Evolutionary conservation across 371 early-diverging fungal species (phyloP), one percentile per base, ranked within the genome.

Genomic region (Mortierella sp.): DNA sequence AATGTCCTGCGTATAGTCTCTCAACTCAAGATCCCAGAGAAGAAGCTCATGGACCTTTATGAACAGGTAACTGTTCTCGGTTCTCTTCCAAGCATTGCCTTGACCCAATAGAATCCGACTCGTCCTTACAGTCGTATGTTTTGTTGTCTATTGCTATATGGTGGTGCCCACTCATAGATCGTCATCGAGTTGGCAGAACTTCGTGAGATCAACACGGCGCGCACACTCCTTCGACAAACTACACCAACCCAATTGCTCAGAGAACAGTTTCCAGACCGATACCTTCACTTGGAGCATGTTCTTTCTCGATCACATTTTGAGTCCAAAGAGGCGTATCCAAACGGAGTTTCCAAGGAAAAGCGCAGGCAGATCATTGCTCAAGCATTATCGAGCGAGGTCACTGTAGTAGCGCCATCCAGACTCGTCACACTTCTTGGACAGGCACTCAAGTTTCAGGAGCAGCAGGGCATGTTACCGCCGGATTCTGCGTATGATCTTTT

Each of bases 171-270:
- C 39, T 39, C 53, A 52, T 71, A 94, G 91, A 90, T 96, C 41
- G 82, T 92, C 13, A 72, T 96, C 34, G 98, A 98, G 58, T 80
- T 97, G 26, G 82, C 91, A 10, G 98, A 98, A 65, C 79, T 87
- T 68, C 81, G 87, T 16, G 96, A 98, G 73, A 66, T 91, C 8
- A 88, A 86, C 19, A 94, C 96, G 26, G 98, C 97, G 2, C 80
- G 95, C 46, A 88, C 92, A 2, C 79, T 98, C 30, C 80, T 97
- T 50, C 83, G 97, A 46, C 93, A 94, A 57, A 96, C 96, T 0
- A 94, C 94, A 47, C 90, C 94, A 4, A 90, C 96, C 88, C 86
- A 92, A 58, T 52, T 87, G 18, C 73, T 96, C 54, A 82, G 87
- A 30, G 89, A 93, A 23, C 76, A 80, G 7, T 84, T 88, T 52